Conservation (phyloP, 495 filamentous ascomycete genomes). For the Patellaria atrata region DNA sequence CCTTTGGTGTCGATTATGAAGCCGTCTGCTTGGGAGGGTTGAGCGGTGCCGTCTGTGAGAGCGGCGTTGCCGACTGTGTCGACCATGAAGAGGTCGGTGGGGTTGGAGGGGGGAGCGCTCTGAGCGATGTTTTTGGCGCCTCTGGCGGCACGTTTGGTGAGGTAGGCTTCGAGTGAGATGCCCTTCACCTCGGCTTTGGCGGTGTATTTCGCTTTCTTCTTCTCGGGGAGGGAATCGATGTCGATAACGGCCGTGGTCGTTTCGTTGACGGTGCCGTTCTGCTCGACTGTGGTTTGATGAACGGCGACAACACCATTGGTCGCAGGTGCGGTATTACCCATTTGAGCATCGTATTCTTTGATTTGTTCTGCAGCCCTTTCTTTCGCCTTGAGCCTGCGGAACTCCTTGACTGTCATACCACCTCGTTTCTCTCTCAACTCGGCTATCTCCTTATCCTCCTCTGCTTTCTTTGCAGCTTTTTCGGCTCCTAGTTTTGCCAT, state of each 20-base stretch:
- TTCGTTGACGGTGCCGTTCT: no score
- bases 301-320: no score
- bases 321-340: no score
- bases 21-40: background rate
- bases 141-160: constrained; percentile 15
- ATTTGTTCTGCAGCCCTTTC: constrained; percentile 1
- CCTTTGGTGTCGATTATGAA: constrained; percentile 8
- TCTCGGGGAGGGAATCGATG: constrained; percentile 2
- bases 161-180: constrained; percentile 17
- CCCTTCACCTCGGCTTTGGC: constrained; percentile 10
- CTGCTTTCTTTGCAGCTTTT: background rate
- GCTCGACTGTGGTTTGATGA: no score
- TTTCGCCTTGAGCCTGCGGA: constrained; percentile 1
- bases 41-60: background rate
- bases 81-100: constrained; percentile 1
- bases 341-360: background rate
- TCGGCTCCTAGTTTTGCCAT: background rate
- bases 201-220: constrained; percentile 9
- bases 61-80: background rate
- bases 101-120: no score
- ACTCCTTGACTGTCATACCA: no score
- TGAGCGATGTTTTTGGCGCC: constrained; percentile 7
- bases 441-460: background rate
- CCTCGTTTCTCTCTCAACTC: no score
- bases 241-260: no score